These are phyloP conservation scores for Marasmius sp. DNA, from an alignment of 1,284 basidiomycete species.

Conservation along the genomic window DNA sequence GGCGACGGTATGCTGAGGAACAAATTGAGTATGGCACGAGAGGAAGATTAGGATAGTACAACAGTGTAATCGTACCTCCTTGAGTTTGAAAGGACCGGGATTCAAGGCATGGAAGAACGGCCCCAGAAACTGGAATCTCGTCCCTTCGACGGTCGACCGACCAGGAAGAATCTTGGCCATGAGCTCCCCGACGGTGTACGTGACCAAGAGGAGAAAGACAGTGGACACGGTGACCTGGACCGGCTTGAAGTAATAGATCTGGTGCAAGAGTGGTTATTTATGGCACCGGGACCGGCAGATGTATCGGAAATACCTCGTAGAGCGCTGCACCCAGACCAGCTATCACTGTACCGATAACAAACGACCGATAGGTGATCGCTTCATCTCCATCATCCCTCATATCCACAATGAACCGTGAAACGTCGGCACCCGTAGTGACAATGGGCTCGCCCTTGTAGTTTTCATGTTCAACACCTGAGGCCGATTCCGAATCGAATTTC, in stretches of 20 bases:
- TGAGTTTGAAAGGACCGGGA: constrained; percentile 57
- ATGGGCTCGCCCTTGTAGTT: constrained; percentile 39
- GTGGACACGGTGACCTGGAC: constrained; percentile 50
- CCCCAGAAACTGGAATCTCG: constrained; percentile 38
- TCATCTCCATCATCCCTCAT: constrained; percentile 62
- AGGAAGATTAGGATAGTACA: not conserved
- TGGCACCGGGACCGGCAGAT: not conserved
- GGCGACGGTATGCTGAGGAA: constrained; percentile 55
- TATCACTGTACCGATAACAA: constrained; percentile 56
- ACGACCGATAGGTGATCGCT: constrained; percentile 57
- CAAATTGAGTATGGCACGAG: not conserved
- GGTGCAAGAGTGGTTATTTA: not conserved
- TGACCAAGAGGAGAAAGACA: constrained; percentile 60
- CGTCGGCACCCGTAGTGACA: constrained; percentile 53
- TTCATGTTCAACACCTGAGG: not conserved
- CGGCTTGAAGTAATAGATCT: constrained; percentile 68
- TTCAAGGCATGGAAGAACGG: constrained; percentile 51
- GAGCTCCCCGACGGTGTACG: constrained; percentile 50
- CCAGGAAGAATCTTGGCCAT: constrained; percentile 51
- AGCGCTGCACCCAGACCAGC: constrained; percentile 55
- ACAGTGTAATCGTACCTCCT: constrained; percentile 44
- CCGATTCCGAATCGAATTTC: not conserved
- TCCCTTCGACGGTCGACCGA: constrained; percentile 38
- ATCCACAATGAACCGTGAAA: constrained; percentile 59
- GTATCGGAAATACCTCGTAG: constrained; percentile 36